Evolutionary conservation across 169 alveolate genomes (phyloP).

Genomic region (Eimeria necatrix): DNA sequence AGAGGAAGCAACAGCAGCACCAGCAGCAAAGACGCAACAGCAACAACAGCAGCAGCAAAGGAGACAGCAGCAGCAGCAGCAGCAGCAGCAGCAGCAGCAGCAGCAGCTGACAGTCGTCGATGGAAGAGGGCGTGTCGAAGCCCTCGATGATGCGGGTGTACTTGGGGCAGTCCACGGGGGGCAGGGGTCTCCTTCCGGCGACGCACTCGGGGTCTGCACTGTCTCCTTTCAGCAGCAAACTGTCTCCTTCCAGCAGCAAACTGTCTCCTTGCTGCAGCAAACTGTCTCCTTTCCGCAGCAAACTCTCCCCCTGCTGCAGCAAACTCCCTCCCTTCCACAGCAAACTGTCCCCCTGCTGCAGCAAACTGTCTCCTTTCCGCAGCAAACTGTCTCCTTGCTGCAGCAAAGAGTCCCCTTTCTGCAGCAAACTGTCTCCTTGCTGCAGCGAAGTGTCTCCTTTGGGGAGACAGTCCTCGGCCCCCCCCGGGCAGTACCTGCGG

Average conservation of each 20-base stretch:
- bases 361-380: not conserved
- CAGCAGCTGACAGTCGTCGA: slow-evolving; percentile 85
- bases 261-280: not conserved
- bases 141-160: slow-evolving; percentile 90
- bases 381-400: not conserved
- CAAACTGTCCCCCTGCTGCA: not conserved
- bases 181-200: slow-evolving; percentile 72
- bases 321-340: not conserved
- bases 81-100: not conserved
- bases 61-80: not conserved
- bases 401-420: not conserved
- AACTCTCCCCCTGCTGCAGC: not conserved
- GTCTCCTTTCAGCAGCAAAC: not conserved
- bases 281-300: not conserved
- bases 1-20: not conserved
- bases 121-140: slow-evolving; percentile 87
- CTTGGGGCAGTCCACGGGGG: slow-evolving; percentile 86
- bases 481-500: slow-evolving; percentile 89
- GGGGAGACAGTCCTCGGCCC: slow-evolving; percentile 80
- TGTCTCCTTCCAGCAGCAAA: not conserved
- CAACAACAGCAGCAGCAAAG: not conserved
- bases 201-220: slow-evolving; percentile 27
- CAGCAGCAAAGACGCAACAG: not conserved
- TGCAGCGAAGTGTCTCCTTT: slow-evolving; percentile 24
- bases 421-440: not conserved